phyloP scores from a whole-genome alignment of 495 filamentous ascomycete species.

The Hypoxylon intermedium region DNA sequence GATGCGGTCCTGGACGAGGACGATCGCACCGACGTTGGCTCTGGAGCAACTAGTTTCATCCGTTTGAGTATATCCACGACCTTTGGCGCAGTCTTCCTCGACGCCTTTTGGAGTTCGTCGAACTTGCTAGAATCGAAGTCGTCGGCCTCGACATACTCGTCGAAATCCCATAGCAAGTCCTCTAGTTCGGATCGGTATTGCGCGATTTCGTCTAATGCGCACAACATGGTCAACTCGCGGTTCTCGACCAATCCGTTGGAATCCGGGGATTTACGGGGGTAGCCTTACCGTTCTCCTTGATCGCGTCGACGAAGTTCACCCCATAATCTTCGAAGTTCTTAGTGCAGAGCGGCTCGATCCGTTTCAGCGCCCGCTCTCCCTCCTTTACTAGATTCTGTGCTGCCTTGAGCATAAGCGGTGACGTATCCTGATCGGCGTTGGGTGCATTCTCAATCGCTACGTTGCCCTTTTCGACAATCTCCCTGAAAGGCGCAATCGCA shows the following conservation, averaged over 20 bases:
- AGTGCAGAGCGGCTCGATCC: conserved; percentile 51
- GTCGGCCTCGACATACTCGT: conserved; percentile 50
- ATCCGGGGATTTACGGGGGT: background rate
- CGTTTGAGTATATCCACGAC: conserved; percentile 49
- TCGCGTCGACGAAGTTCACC: conserved; percentile 47
- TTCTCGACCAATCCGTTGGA: conserved; percentile 2
- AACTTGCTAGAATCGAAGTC: conserved; percentile 50
- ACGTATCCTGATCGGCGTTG: conserved; percentile 38
- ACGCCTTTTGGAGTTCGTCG: conserved; percentile 46
- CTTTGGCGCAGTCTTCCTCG: conserved; percentile 47
- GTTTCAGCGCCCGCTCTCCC: conserved; percentile 52
- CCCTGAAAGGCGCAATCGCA: conserved; percentile 49
- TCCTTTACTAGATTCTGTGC: conserved; percentile 49
- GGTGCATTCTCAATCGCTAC: conserved; percentile 48
- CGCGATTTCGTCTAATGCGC: conserved; percentile 49
- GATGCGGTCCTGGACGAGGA: conserved; percentile 31
- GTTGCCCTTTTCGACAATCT: conserved; percentile 51
- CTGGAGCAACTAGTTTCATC: conserved; percentile 49
- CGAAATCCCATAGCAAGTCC: conserved; percentile 52
- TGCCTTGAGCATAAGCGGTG: conserved; percentile 49
- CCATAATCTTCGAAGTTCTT: conserved; percentile 51
- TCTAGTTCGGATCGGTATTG: conserved; percentile 47
- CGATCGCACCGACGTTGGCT: conserved; percentile 24
- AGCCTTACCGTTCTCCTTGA: conserved; percentile 52
- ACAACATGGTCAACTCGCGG: conserved; percentile 1